Conservation (phyloP, 352 stramenopile species). For the Phytophthora sp. region DNA sequence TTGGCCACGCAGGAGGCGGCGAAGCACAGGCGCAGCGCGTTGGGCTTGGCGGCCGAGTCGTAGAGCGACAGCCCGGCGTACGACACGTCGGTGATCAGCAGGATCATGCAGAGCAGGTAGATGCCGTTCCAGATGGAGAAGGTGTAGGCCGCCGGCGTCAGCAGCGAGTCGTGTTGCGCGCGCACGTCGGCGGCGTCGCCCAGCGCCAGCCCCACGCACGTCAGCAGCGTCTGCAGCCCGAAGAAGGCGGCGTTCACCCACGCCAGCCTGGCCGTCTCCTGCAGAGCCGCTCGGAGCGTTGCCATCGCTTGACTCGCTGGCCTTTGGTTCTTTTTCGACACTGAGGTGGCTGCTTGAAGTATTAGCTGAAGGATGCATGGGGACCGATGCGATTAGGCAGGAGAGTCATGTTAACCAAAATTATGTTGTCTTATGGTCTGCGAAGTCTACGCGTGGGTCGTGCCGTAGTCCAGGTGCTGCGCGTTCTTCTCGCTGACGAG, state of each 20-base stretch:
- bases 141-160: slow-evolving; percentile 57
- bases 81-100: slow-evolving; percentile 60
- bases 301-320: slow-evolving; percentile 10
- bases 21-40: slow-evolving; percentile 60
- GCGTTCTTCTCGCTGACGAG: slow-evolving; percentile 49
- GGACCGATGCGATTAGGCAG: slow-evolving; percentile 2
- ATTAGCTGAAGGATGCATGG: neutral
- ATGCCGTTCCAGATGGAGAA: slow-evolving; percentile 78
- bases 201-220: slow-evolving; percentile 41
- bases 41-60: slow-evolving; percentile 46
- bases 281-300: slow-evolving; percentile 2
- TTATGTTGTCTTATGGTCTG: neutral
- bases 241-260: slow-evolving; percentile 66
- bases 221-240: slow-evolving; percentile 52
- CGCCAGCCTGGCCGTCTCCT: slow-evolving; percentile 34
- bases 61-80: slow-evolving; percentile 57
- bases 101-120: slow-evolving; percentile 64
- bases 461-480: slow-evolving; percentile 52
- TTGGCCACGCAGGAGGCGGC: slow-evolving; percentile 57
- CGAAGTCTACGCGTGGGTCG: slow-evolving; percentile 19
- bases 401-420: slow-evolving; percentile 19
- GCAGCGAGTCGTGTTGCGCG: slow-evolving; percentile 45
- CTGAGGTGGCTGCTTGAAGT: slow-evolving; percentile 31
- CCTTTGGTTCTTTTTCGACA: slow-evolving; percentile 21
- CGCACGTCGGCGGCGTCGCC: slow-evolving; percentile 31